A percentile compares a stretch with the other conserved stretches of the same genome.
Evolutionary conservation across 306 rosid genomes (phyloP).

Genomic region (Cicer yamashitae): DNA sequence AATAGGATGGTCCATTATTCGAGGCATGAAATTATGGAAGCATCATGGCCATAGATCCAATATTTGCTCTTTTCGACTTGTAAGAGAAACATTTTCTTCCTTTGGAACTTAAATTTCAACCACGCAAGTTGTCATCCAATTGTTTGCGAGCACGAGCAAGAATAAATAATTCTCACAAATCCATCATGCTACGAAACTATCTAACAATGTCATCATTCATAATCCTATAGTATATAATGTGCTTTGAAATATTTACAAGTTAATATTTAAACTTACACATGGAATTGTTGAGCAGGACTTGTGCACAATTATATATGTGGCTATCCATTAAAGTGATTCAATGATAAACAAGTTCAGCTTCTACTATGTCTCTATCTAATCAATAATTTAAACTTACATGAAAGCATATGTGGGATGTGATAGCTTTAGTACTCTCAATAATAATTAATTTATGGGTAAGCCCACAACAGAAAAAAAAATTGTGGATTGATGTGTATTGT

Average conservation of each 20-base stretch:
- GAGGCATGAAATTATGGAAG: conserved; percentile 43
- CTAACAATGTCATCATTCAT: conserved; percentile 23
- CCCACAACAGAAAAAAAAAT: background rate
- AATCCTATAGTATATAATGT: conserved; percentile 9
- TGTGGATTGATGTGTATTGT: background rate
- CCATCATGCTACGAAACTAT: conserved; percentile 35
- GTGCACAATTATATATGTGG: conserved; percentile 32
- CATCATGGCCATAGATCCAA: conserved; percentile 46
- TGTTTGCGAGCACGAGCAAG: conserved; percentile 32
- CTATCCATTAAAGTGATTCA: conserved; percentile 11
- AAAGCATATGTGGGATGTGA: background rate
- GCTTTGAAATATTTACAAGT: too few species aligned
- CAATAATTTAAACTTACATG: background rate
- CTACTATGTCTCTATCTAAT: background rate
- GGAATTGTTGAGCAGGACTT: conserved; percentile 39
- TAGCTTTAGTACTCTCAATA: background rate
- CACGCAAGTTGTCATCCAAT: conserved; percentile 35
- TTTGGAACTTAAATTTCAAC: conserved; percentile 37
- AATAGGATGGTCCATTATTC: conserved; percentile 53
- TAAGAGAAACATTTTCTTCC: conserved; percentile 13
- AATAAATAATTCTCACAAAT: conserved; percentile 38
- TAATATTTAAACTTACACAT: conserved; percentile 2
- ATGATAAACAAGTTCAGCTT: background rate
- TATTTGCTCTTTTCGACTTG: conserved; percentile 16
- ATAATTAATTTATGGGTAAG: background rate